phyloP scores from a whole-genome alignment of 345 rosid species.

The Gossypium turneri region DNA sequence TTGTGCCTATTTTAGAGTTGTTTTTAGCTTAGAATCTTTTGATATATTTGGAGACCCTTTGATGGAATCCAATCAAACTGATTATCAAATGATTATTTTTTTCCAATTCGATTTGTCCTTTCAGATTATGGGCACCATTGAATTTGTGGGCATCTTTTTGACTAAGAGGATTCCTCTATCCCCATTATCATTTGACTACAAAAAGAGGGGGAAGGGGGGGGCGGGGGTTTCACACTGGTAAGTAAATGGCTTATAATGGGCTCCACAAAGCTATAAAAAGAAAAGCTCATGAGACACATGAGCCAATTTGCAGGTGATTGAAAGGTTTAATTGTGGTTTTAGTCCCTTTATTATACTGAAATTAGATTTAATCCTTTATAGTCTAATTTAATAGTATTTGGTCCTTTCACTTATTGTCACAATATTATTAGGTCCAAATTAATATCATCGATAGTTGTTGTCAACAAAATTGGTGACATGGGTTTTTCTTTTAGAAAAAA shows the following conservation, averaged over 20 bases:
- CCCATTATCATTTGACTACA: not conserved
- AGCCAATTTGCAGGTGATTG: conserved; percentile 2
- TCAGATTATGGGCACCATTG: conserved; percentile 23
- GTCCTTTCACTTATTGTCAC: too few species aligned
- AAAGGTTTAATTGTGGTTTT: not conserved
- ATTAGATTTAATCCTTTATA: too few species aligned
- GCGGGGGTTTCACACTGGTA: not conserved
- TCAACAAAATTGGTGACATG: too few species aligned
- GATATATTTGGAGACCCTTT: not conserved
- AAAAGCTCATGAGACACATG: not conserved
- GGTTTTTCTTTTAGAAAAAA: too few species aligned
- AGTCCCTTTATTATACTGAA: not conserved
- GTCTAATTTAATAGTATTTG: too few species aligned
- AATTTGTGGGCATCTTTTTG: conserved; percentile 31
- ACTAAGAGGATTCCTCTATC: conserved; percentile 7
- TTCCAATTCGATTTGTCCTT: conserved; percentile 25
- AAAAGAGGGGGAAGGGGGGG: not conserved
- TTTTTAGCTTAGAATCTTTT: not conserved
- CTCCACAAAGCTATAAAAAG: too few species aligned
- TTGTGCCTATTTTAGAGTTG: not conserved
- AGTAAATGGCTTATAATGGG: not conserved
- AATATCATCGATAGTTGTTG: too few species aligned
- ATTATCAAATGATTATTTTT: conserved; percentile 19
- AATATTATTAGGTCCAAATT: too few species aligned
- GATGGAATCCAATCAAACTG: conserved; percentile 16